Evolutionary conservation across 306 rosid species (phyloP).

Genomic region (Castanea crenata): DNA sequence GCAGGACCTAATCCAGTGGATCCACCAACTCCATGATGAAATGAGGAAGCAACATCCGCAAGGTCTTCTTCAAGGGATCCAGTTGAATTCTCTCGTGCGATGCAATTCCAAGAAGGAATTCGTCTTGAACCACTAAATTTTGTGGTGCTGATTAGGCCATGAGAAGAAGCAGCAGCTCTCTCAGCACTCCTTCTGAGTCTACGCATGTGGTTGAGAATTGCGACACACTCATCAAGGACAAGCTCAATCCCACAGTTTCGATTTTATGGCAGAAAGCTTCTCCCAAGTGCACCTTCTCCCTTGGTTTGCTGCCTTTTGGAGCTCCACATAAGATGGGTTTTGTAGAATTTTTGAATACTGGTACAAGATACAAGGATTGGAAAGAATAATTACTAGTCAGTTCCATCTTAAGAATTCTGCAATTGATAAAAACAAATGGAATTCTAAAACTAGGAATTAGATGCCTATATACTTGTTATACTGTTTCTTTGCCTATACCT

Average conservation of each 20-base stretch:
- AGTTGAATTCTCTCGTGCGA: slow-evolving; percentile 89
- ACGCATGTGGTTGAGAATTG: slow-evolving; percentile 88
- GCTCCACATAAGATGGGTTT: slow-evolving; percentile 82
- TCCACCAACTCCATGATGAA: slow-evolving; percentile 49
- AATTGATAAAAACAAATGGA: not conserved
- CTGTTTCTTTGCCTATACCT: slow-evolving; percentile 43
- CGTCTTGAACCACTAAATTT: slow-evolving; percentile 77
- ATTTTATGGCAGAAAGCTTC: slow-evolving; percentile 94
- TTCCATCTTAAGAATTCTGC: not conserved
- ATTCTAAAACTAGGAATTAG: not conserved
- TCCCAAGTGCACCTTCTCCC: slow-evolving; percentile 99
- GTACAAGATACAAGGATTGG: not conserved
- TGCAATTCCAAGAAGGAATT: slow-evolving; percentile 98
- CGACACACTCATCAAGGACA: slow-evolving; percentile 86
- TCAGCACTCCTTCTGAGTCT: slow-evolving; percentile 71
- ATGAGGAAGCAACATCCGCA: slow-evolving; percentile 44
- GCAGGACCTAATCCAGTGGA: slow-evolving; percentile 29
- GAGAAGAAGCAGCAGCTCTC: slow-evolving; percentile 79
- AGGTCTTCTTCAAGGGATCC: slow-evolving; percentile 78
- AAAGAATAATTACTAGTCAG: slow-evolving; percentile 17
- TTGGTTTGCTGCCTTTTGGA: slow-evolving; percentile 96
- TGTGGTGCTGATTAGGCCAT: slow-evolving; percentile 46
- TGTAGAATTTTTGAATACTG: slow-evolving; percentile 91
- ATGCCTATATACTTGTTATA: not conserved
- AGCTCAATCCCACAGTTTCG: slow-evolving; percentile 94